Base-by-base conservation (phyloP, 1,284 basidiomycete species). In the Boletellus sp. region DNA sequence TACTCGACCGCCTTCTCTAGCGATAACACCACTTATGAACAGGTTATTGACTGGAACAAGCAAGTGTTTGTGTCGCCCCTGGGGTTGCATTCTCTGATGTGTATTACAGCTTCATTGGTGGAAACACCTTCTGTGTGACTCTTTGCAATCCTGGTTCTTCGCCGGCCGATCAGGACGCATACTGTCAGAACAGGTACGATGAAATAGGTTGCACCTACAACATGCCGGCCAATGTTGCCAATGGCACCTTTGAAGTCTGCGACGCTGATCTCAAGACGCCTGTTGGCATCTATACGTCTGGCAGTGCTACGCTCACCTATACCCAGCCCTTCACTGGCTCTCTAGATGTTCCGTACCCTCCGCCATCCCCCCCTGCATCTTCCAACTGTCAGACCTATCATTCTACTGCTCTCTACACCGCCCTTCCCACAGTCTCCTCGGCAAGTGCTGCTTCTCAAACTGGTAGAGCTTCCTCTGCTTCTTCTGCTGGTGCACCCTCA, bases 171-270 rank as follows among this genome's bases (percentile, higher is more conserved):
- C 65, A 68, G 41, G 19, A 71, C 1, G 58, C 71, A 24, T 81
- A 73, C 64, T 89, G 87, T 72, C 70, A 83, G 60, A 80, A 86
- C 70, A 73, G 76, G 48, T 82, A 73, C 56, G 87, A 89, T 60
- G 76, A 78, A 42, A 74, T 86, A 49, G 87, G 86, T 0, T 90
- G 86, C 62, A 55, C 61, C 4, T 87, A 83, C 71, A 89, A 89
- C 65, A 81, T 79, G 26, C 86, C 86, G 19, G 82, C 77, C 58
- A 73, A 74, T 39, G 83, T 80, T n/a, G 57, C 72, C 42, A 72
- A 78, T 32, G 77, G 77, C 15, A 72, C 72, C 8, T 89, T 86
- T 63, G 78, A 81, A 60, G 70, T 77, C 11, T 89, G 86, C 66
- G 65, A 76, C 3, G 78, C 85, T 44, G 88, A 88, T 40, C 77